Percentiles rank a stretch among this genome's conserved stretches.
These are phyloP conservation scores for Emergomyces pasteurianus DNA, from an alignment of 2,329 filamentous ascomycete species.

Conservation along the genomic window DNA sequence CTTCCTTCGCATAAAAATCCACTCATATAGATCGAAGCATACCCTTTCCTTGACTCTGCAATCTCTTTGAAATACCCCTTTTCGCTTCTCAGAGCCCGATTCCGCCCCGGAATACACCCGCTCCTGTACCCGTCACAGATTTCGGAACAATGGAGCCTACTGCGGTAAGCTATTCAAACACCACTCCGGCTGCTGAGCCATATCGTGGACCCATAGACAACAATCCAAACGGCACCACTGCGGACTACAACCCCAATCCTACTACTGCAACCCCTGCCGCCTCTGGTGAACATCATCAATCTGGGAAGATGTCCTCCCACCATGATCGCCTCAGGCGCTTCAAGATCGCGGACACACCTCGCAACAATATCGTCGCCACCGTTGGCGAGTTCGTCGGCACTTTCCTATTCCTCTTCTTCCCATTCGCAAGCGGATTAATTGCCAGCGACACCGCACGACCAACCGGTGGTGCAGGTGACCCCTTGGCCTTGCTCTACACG, in stretches of 20 bases:
- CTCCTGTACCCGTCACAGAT: neutral
- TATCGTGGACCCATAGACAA: no score
- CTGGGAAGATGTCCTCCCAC: neutral
- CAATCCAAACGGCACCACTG: no score
- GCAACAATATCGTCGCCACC: conserved; percentile 37
- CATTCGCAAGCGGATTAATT: conserved; percentile 36
- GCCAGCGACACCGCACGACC: conserved; percentile 27
- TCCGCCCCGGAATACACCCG: no score
- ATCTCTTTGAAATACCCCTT: no score
- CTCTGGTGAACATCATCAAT: neutral
- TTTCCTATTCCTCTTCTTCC: conserved; percentile 39
- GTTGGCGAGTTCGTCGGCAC: conserved; percentile 43
- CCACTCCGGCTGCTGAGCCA: no score
- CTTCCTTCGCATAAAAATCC: neutral
- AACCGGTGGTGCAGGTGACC: conserved; percentile 24
- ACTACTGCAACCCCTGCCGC: neutral
- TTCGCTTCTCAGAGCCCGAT: no score
- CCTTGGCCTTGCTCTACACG: conserved; percentile 31
- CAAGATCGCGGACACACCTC: conserved; percentile 10
- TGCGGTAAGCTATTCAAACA: neutral
- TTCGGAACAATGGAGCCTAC: neutral
- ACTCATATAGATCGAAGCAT: no score
- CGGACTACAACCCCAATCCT: neutral
- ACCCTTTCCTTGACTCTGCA: no score
- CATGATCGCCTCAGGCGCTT: neutral